Evolutionary conservation across 2,329 filamentous ascomycete species (phyloP), one percentile per base, ranked within the genome.

Genomic region (Coniochaeta sp.): DNA sequence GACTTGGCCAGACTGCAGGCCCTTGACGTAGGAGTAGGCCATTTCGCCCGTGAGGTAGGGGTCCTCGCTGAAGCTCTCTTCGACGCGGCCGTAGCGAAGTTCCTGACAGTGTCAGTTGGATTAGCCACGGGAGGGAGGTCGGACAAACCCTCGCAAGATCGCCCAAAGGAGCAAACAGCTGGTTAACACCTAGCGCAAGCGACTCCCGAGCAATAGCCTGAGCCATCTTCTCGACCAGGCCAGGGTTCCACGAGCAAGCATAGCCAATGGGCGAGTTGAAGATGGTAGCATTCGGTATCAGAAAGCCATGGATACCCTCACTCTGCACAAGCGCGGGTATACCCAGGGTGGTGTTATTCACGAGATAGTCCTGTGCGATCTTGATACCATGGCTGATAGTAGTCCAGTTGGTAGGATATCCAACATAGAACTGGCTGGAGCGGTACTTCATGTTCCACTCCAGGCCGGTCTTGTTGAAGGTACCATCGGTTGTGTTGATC

Each of bases 221-320:
- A 6, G 74, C 86, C 85, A 89, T 89, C 57, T 86, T 77, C 57
- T 82, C 67, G 3, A 89, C 70, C 13, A 89, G 67, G 35, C 70
- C 73, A 0, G 78, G 77, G 61, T 90, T 87, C 71, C 83, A 90
- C 0, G 85, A 85, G 60, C 84, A 88, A 14, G 81, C 86, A 50
- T 86, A 80, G 7, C 73, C 86, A 58, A 90, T 89, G 0, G 87
- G 86, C 1, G 83, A 87, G 67, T 89, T 90, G 72, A 89, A 91
- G 53, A 90, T 87, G 1, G 87, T 90, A 3, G 85, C 86, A 63
- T 89, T 89, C 22, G 9, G 79, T 40, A 85, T 78, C 28, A 89
- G 71, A 57, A 89, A 83, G 1, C 86, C 87, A 60, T 90, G 86
- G 42, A 90, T 85, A 32, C 82, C 85, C 67, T 91, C 87, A 3